Percentiles rank a stretch among this genome's conserved stretches.
Conservation (phyloP, 2,329 filamentous ascomycete species). For the Furcasterigmium furcatum region DNA sequence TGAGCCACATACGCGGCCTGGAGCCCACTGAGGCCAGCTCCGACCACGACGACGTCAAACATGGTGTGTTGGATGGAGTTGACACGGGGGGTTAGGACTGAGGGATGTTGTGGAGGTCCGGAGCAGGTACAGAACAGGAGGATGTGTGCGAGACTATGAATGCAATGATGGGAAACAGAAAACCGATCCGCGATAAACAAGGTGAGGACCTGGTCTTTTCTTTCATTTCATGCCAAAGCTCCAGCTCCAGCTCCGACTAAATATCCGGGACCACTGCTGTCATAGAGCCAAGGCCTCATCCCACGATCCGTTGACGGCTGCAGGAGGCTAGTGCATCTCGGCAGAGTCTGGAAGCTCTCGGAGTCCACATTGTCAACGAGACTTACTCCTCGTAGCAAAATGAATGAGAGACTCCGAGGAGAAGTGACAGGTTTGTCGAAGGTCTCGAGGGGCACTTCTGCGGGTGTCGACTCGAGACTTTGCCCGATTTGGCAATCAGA, state of each 20-base stretch:
- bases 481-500: conserved; percentile 1
- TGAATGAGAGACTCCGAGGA: too few species aligned
- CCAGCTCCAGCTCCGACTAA: too few species aligned
- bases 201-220: too few species aligned
- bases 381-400: too few species aligned
- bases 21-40: conserved; percentile 33
- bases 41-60: conserved; percentile 31
- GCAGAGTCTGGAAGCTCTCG: too few species aligned
- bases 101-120: background rate
- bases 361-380: too few species aligned
- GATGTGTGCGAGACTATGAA: background rate
- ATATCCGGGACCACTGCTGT: too few species aligned
- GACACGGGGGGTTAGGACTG: background rate
- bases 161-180: background rate
- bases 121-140: background rate
- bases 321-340: too few species aligned
- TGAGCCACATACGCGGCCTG: conserved; percentile 25
- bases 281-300: too few species aligned
- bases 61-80: conserved; percentile 2
- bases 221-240: too few species aligned
- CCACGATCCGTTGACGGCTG: too few species aligned
- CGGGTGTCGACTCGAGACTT: background rate
- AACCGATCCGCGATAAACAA: background rate
- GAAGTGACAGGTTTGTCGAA: too few species aligned
- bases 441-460: background rate